Percentiles rank a stretch among this genome's conserved stretches.
These are phyloP conservation scores for Geranomyces variabilis DNA, from an alignment of 192 early-diverging fungal species.

Conservation along the genomic window DNA sequence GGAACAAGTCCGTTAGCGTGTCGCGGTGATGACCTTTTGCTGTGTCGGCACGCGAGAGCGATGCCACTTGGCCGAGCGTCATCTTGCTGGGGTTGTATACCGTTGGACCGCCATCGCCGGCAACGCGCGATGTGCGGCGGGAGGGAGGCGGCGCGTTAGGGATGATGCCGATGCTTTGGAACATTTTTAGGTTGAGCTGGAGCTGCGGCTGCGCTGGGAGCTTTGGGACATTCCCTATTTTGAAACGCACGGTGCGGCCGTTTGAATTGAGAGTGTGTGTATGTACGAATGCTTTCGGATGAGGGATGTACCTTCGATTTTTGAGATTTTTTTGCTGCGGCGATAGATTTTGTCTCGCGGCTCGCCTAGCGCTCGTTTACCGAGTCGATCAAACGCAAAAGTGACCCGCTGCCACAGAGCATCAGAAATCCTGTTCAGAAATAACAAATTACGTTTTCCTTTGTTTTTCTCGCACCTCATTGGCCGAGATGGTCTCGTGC, in stretches of 20 bases:
- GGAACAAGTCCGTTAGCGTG: constrained; percentile 11
- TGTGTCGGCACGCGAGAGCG: constrained; percentile 18
- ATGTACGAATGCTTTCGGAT: neutral
- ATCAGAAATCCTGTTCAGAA: too few relatives aligned
- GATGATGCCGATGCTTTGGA: constrained; percentile 21
- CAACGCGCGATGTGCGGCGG: constrained; percentile 12
- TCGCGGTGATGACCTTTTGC: constrained; percentile 1
- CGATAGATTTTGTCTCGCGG: constrained; percentile 19
- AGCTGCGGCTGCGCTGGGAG: constrained; percentile 25
- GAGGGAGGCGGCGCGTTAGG: constrained; percentile 7
- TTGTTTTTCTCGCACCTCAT: constrained; percentile 13
- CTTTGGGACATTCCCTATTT: constrained; percentile 14
- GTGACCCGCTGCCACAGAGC: constrained; percentile 14
- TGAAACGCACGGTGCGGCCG: neutral
- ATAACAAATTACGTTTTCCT: too few relatives aligned
- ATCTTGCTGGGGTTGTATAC: constrained; percentile 20
- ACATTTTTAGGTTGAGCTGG: constrained; percentile 18
- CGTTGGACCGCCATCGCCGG: neutral
- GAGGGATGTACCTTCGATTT: constrained; percentile 19
- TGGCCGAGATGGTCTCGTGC: neutral
- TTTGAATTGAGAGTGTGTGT: neutral
- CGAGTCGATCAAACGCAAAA: constrained; percentile 15
- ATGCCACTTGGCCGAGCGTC: constrained; percentile 15
- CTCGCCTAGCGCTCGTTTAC: constrained; percentile 12
- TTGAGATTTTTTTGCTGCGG: constrained; percentile 29